Evolutionary conservation across 306 rosid genomes (phyloP), one percentile per base, ranked within the genome.

Genomic region (Pyrus communis): DNA sequence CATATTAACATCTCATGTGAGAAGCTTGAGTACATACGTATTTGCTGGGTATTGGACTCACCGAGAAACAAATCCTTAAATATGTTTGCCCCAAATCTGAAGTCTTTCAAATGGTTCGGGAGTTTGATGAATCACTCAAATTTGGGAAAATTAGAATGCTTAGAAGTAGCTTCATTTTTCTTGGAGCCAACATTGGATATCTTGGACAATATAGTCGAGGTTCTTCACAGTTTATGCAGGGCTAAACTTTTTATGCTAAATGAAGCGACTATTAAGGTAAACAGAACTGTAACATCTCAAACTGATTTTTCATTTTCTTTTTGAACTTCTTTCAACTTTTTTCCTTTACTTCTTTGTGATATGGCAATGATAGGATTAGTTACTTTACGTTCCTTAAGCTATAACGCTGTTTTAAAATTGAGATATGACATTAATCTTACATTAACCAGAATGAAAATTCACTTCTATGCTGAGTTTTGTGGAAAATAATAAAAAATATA

Each of bases 81-180:
- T n/a, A 17, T 75, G 31, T 51, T 35, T 21, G 58, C 72, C 22
- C 79, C 79, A 11, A 75, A 75, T 25, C 79, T 75, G 13, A 31
- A n/a, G 33, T 5, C 2, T 33, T 49, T 74, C 6, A 6, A 8
- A 28, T 75, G 71, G 71, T 2, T 1, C 8, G 79, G 71, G 30
- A 64, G 66, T 15, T 5, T 30, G 3, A 7, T 49, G 38, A 22
- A 3, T 31, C 27, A 30, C 27, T 12, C 62, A 51, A 30, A 52
- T 70, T 13, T 51, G 10, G 58, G 75, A 51, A 31, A 28, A 21
- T n/a, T 30, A 1, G 45, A 1, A 70, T 6, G 19, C 28, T 27
- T 52, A 19, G 38, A 71, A 46, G 18, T 25, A 2, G 63, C 27
- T 30, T 46, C 46, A 2, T 15, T 71, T 52, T 52, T 19, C 11